phyloP scores from a whole-genome alignment of 2,329 filamentous ascomycete genomes.

The Penicillium rolfsii region DNA sequence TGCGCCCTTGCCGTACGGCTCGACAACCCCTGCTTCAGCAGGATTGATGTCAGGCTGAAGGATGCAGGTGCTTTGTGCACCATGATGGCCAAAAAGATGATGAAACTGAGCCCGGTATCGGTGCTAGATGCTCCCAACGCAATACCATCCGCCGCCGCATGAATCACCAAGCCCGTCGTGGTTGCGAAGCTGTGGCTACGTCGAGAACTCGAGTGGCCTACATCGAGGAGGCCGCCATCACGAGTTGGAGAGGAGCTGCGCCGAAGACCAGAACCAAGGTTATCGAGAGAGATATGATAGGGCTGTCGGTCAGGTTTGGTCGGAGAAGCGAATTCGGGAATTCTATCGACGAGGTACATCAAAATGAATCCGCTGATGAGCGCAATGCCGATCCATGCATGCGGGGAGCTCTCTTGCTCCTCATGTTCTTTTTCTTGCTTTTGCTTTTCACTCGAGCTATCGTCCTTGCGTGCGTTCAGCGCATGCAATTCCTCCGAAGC shows the following conservation, averaged over 20 bases:
- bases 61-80: slow-evolving; percentile 95
- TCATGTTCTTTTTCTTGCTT: slow-evolving; percentile 39
- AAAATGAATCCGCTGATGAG: slow-evolving; percentile 87
- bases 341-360: slow-evolving; percentile 93
- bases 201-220: slow-evolving; percentile 32
- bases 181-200: slow-evolving; percentile 69
- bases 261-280: slow-evolving; percentile 64
- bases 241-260: slow-evolving; percentile 47
- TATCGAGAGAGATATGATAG: slow-evolving; percentile 86
- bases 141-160: slow-evolving; percentile 92
- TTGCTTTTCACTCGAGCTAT: slow-evolving; percentile 40
- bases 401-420: slow-evolving; percentile 55
- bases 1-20: slow-evolving; percentile 84
- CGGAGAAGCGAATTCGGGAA: slow-evolving; percentile 73
- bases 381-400: slow-evolving; percentile 83
- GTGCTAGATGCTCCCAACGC: slow-evolving; percentile 90
- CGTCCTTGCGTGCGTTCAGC: slow-evolving; percentile 32
- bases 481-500: slow-evolving; percentile 24
- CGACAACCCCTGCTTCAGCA: slow-evolving; percentile 87
- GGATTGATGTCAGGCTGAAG: slow-evolving; percentile 87
- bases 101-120: slow-evolving; percentile 76
- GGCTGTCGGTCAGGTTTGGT: slow-evolving; percentile 68
- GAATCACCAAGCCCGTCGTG: slow-evolving; percentile 92
- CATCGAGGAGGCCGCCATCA: slow-evolving; percentile 43
- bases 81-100: slow-evolving; percentile 96